Conservation (phyloP, 352 stramenopile genomes). For the Detonula confervacea region DNA sequence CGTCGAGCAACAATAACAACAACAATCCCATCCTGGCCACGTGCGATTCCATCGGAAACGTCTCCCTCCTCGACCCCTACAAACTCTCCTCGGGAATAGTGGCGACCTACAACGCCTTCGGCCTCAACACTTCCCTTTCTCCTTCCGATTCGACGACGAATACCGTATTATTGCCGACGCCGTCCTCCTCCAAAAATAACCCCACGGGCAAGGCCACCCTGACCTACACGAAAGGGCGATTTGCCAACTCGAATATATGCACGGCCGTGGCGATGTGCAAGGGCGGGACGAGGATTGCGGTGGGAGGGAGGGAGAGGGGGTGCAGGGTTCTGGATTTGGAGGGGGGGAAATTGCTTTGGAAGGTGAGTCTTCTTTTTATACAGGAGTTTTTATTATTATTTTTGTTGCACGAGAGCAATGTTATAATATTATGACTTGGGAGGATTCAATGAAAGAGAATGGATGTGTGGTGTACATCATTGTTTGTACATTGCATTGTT, state of each 20-base stretch:
- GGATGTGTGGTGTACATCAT: too few species aligned
- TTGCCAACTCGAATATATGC: constrained; percentile 58
- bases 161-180: too few species aligned
- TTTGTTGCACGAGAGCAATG: too few species aligned
- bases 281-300: constrained; percentile 38
- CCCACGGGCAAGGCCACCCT: constrained; percentile 32
- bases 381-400: too few species aligned
- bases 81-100: constrained; percentile 45
- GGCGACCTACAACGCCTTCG: constrained; percentile 55
- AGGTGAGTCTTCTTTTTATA: constrained; percentile 27
- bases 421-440: too few species aligned
- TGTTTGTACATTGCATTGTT: too few species aligned
- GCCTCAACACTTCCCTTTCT: not conserved
- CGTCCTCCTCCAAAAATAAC: constrained; percentile 7
- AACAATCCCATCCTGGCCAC: constrained; percentile 26
- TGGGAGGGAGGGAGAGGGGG: constrained; percentile 75
- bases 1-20: not conserved
- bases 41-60: constrained; percentile 57
- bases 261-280: constrained; percentile 61
- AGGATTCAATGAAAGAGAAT: too few species aligned
- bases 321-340: constrained; percentile 64
- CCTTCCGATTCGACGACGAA: too few species aligned
- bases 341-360: constrained; percentile 70
- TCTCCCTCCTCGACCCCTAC: constrained; percentile 58
- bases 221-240: constrained; percentile 66